A percentile compares a stretch with the other conserved stretches of the same genome.
phyloP scores from a whole-genome alignment of 2,329 filamentous ascomycete genomes.

The Botrytis fragariae region DNA sequence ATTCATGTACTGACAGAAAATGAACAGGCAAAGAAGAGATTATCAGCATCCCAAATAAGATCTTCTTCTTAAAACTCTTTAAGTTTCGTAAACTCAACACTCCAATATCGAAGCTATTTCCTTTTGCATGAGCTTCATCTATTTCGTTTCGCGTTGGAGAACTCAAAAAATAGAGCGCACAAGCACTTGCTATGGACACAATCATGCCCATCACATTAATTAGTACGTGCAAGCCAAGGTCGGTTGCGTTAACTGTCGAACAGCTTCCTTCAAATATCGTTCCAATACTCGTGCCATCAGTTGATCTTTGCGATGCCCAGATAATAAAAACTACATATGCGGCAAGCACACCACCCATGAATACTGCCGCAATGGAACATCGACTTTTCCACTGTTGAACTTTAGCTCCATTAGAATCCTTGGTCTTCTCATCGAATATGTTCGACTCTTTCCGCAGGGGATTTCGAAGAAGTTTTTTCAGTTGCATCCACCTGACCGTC shows the following conservation, averaged over 20 bases:
- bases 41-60: slow-evolving; percentile 23
- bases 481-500: neutral
- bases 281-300: slow-evolving; percentile 20
- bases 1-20: slow-evolving; percentile 30
- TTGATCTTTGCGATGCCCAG: slow-evolving; percentile 23
- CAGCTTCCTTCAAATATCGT: slow-evolving; percentile 20
- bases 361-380: neutral
- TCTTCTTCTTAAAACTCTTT: slow-evolving; percentile 26
- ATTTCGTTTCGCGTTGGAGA: slow-evolving; percentile 51
- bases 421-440: neutral
- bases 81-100: slow-evolving; percentile 44
- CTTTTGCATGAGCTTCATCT: slow-evolving; percentile 45
- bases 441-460: neutral
- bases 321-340: slow-evolving; percentile 28
- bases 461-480: neutral
- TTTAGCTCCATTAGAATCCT: neutral
- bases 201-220: slow-evolving; percentile 49
- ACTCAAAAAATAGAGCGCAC: slow-evolving; percentile 47
- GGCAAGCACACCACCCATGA: slow-evolving; percentile 22
- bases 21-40: slow-evolving; percentile 31
- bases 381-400: slow-evolving; percentile 2
- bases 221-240: slow-evolving; percentile 42
- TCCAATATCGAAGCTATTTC: slow-evolving; percentile 47
- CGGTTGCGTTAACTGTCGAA: slow-evolving; percentile 19
- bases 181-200: slow-evolving; percentile 48